Evolutionary conservation across 441 rosid genomes (phyloP).

Genomic region (Brassica balearica): DNA sequence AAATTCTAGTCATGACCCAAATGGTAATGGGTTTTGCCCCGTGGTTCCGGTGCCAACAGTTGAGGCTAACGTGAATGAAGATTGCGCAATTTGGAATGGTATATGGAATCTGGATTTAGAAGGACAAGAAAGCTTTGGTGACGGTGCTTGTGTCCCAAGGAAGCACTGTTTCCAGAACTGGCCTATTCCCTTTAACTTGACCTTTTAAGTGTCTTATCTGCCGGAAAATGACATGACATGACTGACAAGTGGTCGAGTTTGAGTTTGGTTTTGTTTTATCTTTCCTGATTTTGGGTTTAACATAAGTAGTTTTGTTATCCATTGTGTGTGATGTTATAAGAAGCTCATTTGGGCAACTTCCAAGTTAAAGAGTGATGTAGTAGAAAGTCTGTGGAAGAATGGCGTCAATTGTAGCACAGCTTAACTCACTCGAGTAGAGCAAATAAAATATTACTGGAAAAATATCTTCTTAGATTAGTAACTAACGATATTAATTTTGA

Average conservation of each 20-base stretch:
- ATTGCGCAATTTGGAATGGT: neutral
- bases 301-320: constrained; percentile 20
- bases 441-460: neutral
- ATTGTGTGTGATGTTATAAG: constrained; percentile 23
- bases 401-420: neutral
- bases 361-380: constrained; percentile 25
- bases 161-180: neutral
- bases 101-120: constrained; percentile 2
- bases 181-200: neutral
- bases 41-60: neutral
- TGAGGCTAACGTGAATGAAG: neutral
- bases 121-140: neutral
- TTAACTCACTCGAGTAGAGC: constrained; percentile 3
- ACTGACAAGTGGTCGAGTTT: constrained; percentile 36
- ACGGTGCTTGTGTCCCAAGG: constrained; percentile 6
- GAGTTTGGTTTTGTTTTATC: constrained; percentile 32
- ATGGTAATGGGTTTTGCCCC: neutral
- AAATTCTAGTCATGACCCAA: neutral
- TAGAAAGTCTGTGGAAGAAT: constrained; percentile 4
- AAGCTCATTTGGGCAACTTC: constrained; percentile 18
- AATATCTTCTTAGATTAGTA: constrained; percentile 19
- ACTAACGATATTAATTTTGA: too few relatives aligned
- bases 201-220: constrained; percentile 2
- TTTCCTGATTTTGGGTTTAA: constrained; percentile 7
- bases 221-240: constrained; percentile 1